Conservation (phyloP, 768 basidiomycete species). For the Suillus placidus region DNA sequence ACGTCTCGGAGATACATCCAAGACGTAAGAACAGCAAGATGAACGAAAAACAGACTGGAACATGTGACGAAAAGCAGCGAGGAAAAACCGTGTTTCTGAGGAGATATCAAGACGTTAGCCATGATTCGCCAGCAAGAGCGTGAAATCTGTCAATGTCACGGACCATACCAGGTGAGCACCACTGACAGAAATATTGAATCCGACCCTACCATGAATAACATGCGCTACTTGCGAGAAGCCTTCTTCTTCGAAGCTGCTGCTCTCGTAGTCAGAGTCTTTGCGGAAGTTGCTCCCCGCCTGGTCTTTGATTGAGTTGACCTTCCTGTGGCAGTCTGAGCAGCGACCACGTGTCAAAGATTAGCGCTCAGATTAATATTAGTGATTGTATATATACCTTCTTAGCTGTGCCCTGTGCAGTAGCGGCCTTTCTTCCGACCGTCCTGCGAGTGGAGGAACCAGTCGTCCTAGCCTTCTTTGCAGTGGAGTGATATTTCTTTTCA, state of each 20-base stretch:
- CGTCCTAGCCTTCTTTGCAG: conserved; percentile 28
- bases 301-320: background rate
- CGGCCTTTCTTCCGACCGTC: conserved; percentile 13
- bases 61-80: conserved; percentile 5
- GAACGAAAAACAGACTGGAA: conserved; percentile 2
- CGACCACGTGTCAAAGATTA: conserved; percentile 1
- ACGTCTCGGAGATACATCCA: conserved; percentile 4
- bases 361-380: background rate
- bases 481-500: conserved; percentile 26
- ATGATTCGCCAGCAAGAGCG: conserved; percentile 8
- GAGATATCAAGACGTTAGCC: conserved; percentile 6
- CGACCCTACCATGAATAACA: conserved; percentile 10
- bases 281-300: background rate
- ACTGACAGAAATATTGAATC: conserved; percentile 1
- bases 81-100: conserved; percentile 5
- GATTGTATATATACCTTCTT: conserved; percentile 14
- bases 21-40: conserved; percentile 1
- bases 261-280: conserved; percentile 3
- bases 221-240: conserved; percentile 7
- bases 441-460: conserved; percentile 13
- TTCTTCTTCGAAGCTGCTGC: conserved; percentile 2
- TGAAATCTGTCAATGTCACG: conserved; percentile 5
- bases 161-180: conserved; percentile 1
- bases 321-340: conserved; percentile 3
- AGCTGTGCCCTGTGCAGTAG: conserved; percentile 8